Evolutionary conservation across 2,329 filamentous ascomycete species (phyloP), one percentile per base, ranked within the genome.

Genomic region (Achaetomium macrosporum): DNA sequence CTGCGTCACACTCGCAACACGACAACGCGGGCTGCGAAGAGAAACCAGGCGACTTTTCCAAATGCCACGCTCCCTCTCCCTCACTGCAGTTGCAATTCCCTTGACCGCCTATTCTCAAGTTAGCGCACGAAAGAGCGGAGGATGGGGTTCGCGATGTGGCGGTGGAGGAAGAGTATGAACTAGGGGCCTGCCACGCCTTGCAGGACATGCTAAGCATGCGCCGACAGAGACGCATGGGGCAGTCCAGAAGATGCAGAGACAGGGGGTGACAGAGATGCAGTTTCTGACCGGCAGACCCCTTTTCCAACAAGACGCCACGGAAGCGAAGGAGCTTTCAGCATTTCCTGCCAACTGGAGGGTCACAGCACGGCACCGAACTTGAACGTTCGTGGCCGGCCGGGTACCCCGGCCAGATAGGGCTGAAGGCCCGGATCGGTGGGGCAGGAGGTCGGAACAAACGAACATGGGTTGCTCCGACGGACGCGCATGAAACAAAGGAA

Each of bases 61-160:
- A 5, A n/a, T 17, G n/a, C 19, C 44, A 3, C 15, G 7, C 10
- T 44, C n/a, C 35, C 25, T 15, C 17, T 17, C 43, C 36, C 15
- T 31, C 17, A 19, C n/a, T 25, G 10, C 39, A 19, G 53, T 25
- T 25, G 41, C 30, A 37, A 31, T 37, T 45, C 7, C 37, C 51
- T 47, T 58, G 57, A 58, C 54, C 54, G 54, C 57, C 53, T 56
- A 47, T 55, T 56, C 39, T 17, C 46, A 17, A 11, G 40, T 57
- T 46, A 55, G 56, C 50, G 43, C 29, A 29, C 31, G 42, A 42
- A 29, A 47, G 39, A 40, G 30, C 42, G 35, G 42, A 36, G 43
- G 19, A 42, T 7, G 40, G 40, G 31, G 13, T 13, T 44, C 8
- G 42, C 30, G 36, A 48, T 56, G 48, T 57, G 48, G 51, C 47